Evolutionary conservation across 768 basidiomycete species (phyloP), one percentile per base, ranked within the genome.

Genomic region (Leucocoprinus sp.): DNA sequence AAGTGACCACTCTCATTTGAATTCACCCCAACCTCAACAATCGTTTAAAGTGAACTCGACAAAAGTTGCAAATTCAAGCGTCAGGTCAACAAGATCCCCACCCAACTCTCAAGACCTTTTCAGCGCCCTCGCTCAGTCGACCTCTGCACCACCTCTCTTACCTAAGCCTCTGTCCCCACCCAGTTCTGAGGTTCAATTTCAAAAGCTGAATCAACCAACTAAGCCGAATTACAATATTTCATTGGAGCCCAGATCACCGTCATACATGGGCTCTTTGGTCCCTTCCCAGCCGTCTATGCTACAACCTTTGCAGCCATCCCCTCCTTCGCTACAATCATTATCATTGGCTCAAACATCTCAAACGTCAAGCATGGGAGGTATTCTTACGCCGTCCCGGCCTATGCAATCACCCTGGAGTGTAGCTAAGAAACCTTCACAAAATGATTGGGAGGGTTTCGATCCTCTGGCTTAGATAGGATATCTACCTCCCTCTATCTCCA

Each of bases 371-470:
- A 65, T 66, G 58, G 65, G 71, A 21, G 66, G 70, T 36, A 60
- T 87, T 42, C 63, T 89, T 18, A 67, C 75, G 3, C 88, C 87
- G 2, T 79, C 78, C 14, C 79, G 71, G 57, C 78, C 80, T 23
- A 57, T 74, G 22, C 76, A 77, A 50, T 68, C 75, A 8, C 63
- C 72, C 8, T 73, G 76, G 56, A 54, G 49, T 40, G 50, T 55
- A 15, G 42, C 68, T 12, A 78, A 78, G 51, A 72, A 68, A 37
- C 53, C 72, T 11, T 72, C 78, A 24, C 83, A 82, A 54, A 73
- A 80, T 52, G 80, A 80, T 49, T 88, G 84, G 83, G 78, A 77
- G 18, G 88, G 86, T 58, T 91, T 91, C 57, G 88, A 91, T 66
- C 88, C 88, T 9, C 64, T 87, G 36, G 70, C 75, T 41, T 84